Base-by-base conservation (phyloP, 2,329 filamentous ascomycete species). In the Sarocladiaceae sp. region DNA sequence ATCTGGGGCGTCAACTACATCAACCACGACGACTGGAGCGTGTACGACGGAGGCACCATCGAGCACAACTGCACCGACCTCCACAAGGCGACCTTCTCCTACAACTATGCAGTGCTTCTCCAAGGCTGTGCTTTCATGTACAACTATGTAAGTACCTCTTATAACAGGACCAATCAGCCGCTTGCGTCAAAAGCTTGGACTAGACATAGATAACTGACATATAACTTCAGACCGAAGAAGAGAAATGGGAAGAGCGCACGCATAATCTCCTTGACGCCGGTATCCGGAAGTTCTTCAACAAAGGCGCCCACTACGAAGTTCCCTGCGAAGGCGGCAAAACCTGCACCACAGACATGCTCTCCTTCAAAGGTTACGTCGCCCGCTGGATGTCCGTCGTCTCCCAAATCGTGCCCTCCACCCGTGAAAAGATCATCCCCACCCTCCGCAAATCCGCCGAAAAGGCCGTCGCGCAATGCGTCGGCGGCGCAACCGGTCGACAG, bases 111-210 rank as follows among this genome's bases (percentile, higher is more conserved):
- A 2, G 72, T 84, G 26, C 72, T 84, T 37, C 62, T 86, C 5
- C 77, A 83, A 52, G 86, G 86, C 1, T 76, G 77, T 1, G 85
- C 84, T 0, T 83, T 81, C 56, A 81, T 90, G 79, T 89, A 86
- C 65, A 87, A 88, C 62, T 77, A 70, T 56, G 76, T 79, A 62
- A 20, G 76, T 70, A 26, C 1, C 8, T 8, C 2, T 17, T n/a
- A 5, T 28, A 10, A 20, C 8, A n/a, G 15, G 26, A 35, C 17
- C 7, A 18, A 17, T 10, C 25, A 29, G 10, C 12, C 22, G 42
- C 23, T 17, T 17, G 25, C 42, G 6, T n/a, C n/a, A n/a, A n/a
- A n/a, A n/a, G n/a, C n/a, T n/a, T n/a, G n/a, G n/a, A n/a, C n/a
- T 33, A 33, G 8, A 15, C 15, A 33, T 8, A 33, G 8, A 8